A percentile compares a stretch with the other conserved stretches of the same genome.
phyloP scores from a whole-genome alignment of 2,329 filamentous ascomycete species.

The Alternaria conjuncta region DNA sequence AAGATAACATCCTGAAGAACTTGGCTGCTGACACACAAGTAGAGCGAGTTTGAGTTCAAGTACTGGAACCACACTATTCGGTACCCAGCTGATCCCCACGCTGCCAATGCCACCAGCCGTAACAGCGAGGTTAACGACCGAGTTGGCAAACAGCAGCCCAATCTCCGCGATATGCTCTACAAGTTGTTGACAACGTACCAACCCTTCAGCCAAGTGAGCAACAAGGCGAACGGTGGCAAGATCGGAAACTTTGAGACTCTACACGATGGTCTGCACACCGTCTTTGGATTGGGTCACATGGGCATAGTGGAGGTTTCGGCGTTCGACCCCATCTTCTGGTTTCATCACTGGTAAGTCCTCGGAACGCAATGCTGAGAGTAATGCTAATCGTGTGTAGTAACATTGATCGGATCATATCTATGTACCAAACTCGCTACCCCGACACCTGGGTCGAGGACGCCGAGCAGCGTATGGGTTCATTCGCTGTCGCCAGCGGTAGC shows the following conservation, averaged over 20 bases:
- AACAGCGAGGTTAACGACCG: slow-evolving; percentile 35
- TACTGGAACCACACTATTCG: slow-evolving; percentile 43
- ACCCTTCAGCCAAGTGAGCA: slow-evolving; percentile 40
- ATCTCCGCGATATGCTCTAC: slow-evolving; percentile 42
- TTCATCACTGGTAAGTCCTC: slow-evolving; percentile 34
- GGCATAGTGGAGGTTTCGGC: slow-evolving; percentile 41
- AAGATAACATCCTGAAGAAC: too few relatives aligned
- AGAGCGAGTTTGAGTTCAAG: slow-evolving; percentile 41
- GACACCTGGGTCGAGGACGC: slow-evolving; percentile 41
- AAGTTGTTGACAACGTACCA: slow-evolving; percentile 42
- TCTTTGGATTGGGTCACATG: slow-evolving; percentile 53
- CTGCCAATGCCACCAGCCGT: slow-evolving; percentile 34
- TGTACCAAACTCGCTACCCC: slow-evolving; percentile 39
- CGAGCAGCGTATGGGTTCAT: slow-evolving; percentile 31
- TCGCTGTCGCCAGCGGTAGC: slow-evolving; percentile 24
- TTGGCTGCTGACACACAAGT: not conserved
- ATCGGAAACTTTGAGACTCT: slow-evolving; percentile 43
- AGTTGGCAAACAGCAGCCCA: slow-evolving; percentile 34
- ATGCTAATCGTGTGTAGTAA: slow-evolving; percentile 19
- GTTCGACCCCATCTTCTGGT: slow-evolving; percentile 43
- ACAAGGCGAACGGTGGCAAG: slow-evolving; percentile 39
- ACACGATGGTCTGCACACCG: slow-evolving; percentile 40
- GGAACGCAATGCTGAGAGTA: not conserved
- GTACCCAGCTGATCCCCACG: slow-evolving; percentile 30
- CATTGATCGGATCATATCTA: slow-evolving; percentile 35